Evolutionary conservation across 2,329 filamentous ascomycete species (phyloP), one percentile per base, ranked within the genome.

Genomic region (Stemphylium vesicarium): DNA sequence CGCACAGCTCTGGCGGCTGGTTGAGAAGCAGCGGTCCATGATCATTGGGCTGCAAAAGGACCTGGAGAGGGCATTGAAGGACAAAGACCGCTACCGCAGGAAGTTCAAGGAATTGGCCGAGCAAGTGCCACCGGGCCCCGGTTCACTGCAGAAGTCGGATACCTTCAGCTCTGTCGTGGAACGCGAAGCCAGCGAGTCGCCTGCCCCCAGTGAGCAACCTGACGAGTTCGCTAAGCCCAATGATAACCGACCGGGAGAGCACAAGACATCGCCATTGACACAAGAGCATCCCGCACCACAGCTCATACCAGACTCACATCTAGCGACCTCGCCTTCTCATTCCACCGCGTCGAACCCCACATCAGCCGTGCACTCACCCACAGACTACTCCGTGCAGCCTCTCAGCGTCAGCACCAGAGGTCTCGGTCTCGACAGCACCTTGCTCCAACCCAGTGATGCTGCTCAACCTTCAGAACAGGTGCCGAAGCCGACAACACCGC

Each of bases 11-110:
- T 99, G 95, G 95, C 88, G 92, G 45, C 79, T 99, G 41, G 92
- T 99, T 44, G 94, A 98, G 75, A 98, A 99, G 79, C 95, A 99
- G 76, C 85, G 94, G 59, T 87, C 92, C 13, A 93, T 99, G 87
- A 92, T 99, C 50, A 77, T 96, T 16, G 94, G 93, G 7, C 82
- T 99, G 59, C 97, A 98, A 71, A 96, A 95, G 75, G 95, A 99
- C 72, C 80, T 99, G 11, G 94, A 98, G 75, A 86, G 91, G 47
- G 88, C 93, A 1, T 77, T 96, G 61, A 96, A 96, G 73, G 95
- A 98, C 65, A 97, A 97, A 77, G 94, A 98, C 63, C 89, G 89
- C 66, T 98, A 98, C 72, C 87, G 91, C 66, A 93, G 89, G 75
- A 96, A 95, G 76, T 74, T 96, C 38, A 96, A 96, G 75, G 93